Base-by-base conservation (phyloP, 2,329 filamentous ascomycete genomes). In the Botrytis deweyae region DNA sequence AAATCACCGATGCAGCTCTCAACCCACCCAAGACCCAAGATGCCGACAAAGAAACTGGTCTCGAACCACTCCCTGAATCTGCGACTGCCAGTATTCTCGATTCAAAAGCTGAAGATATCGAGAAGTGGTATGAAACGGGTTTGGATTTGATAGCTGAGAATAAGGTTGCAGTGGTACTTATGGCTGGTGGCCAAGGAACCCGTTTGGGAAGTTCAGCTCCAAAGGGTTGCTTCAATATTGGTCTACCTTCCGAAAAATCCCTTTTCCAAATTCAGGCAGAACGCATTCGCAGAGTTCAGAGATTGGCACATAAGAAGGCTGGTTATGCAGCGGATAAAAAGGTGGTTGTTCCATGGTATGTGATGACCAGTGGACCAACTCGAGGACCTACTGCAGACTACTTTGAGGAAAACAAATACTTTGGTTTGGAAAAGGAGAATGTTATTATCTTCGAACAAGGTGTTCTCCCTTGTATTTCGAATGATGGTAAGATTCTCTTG, bases 301-400 rank as follows among this genome's bases (percentile, higher is more conserved):
- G 90, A 80, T 86, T 98, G 77, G 95, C 95, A 62, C 87, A 90
- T 79, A 90, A 92, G 83, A 90, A 91, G 81, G 86, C 89, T 72
- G 88, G 88, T 74, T 87, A 87, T 77, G 81, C 80, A 66, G 86
- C 84, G 75, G 86, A 85, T 67, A 86, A 86, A 72, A 86, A 86
- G 72, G 89, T 90, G 62, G 86, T 92, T 46, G 91, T 98, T 61
- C 96, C 96, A 20, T 99, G 96, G 96, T 99, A 99, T 85, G 94
- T 99, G 83, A 99, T 99, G 96, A 99, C 96, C 80, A 97, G 94
- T 80, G 96, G 96, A 7, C 96, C 96, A 64, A 99, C 96, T 12
- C 90, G 95, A 78, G 90, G 90, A 75, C 93, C 95, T 59, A 99
- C 96, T n/a, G 93, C 97, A 86, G 87, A 92, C 76, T 99, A 96